Conservation (phyloP, 2,329 filamentous ascomycete species). For the Venturia pyrina region DNA sequence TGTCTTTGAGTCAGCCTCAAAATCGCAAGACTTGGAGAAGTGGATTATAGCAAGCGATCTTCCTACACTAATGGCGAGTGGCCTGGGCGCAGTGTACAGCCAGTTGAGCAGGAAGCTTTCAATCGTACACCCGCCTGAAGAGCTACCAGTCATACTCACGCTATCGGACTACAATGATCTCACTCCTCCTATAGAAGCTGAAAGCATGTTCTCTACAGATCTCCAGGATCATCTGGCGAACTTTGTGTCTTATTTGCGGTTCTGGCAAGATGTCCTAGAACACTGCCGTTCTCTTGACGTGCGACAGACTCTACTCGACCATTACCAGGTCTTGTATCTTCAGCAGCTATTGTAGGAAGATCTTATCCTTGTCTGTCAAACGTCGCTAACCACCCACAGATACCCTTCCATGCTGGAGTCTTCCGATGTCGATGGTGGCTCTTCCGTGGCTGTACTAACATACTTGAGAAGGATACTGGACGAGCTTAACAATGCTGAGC, state of each 20-base stretch:
- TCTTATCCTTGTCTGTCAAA: not conserved
- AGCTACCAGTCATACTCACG: constrained; percentile 72
- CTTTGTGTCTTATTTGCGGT: constrained; percentile 87
- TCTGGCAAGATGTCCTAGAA: constrained; percentile 97
- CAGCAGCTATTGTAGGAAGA: constrained; percentile 73
- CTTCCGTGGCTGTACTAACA: constrained; percentile 88
- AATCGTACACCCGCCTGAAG: constrained; percentile 63
- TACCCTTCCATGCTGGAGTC: constrained; percentile 95
- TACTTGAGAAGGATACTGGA: constrained; percentile 88
- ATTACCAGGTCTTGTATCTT: constrained; percentile 93
- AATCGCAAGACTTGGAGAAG: constrained; percentile 71
- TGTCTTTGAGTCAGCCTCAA: constrained; percentile 86
- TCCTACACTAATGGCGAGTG: constrained; percentile 93
- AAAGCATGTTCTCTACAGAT: constrained; percentile 62
- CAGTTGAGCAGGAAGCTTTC: constrained; percentile 69
- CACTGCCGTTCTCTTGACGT: constrained; percentile 89
- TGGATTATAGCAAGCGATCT: constrained; percentile 98
- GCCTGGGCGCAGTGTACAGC: constrained; percentile 69
- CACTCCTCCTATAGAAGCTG: constrained; percentile 57
- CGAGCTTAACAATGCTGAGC: constrained; percentile 81
- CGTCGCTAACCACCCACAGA: constrained; percentile 34
- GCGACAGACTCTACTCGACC: constrained; percentile 84
- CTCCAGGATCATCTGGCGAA: constrained; percentile 84
- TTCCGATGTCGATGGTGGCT: constrained; percentile 92
- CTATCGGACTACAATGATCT: constrained; percentile 82